Evolutionary conservation across 1,284 basidiomycete genomes (phyloP), one percentile per base, ranked within the genome.

Genomic region (Rhodotorula sp.): DNA sequence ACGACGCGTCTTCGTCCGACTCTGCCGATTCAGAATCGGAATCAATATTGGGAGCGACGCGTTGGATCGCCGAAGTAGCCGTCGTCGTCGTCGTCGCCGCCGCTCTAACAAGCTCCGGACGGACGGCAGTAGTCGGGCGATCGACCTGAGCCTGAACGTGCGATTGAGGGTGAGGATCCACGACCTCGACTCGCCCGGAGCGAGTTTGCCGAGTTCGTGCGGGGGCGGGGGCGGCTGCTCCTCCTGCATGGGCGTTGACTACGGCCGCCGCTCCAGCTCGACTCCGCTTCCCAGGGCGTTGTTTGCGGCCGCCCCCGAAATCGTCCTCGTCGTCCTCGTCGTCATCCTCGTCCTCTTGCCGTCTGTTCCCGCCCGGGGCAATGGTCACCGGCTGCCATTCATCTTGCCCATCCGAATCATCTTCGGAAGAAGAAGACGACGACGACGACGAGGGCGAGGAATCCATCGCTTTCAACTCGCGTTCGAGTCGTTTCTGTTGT

Each of bases 21-120:
- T 21, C 48, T 0, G 61, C 51, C 46, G 52, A 52, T 3, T n/a
- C 26, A 1, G 63, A 64, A 20, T 54, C 56, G 43, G 56, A 54
- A 6, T 39, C 46, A 18, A 64, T 57, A 21, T 64, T 54, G 54
- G 63, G 63, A 7, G 51, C 63, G 43, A 64, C 54, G 43, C 63
- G 63, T 20, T 54, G 63, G 43, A 64, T 64, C 3, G 57, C 31
- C 56, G 56, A 18, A 18, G 56, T 26, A 5, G 56, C 26, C 7
- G n/a, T 18, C 26, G n/a, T 29, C 56, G 56, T 29, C 26, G 26
- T 18, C 26, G n/a, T 29, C 56, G 56, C 18, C 26, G 26, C 26
- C 56, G 56, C 15, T 14, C 56, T 20, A 5, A 52, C 23, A 6
- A n/a, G 12, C 1, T n/a, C 58, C 20, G 31, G 23, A 7, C 34